phyloP scores from a whole-genome alignment of 2,329 filamentous ascomycete species.

The Colletotrichum camelliae region DNA sequence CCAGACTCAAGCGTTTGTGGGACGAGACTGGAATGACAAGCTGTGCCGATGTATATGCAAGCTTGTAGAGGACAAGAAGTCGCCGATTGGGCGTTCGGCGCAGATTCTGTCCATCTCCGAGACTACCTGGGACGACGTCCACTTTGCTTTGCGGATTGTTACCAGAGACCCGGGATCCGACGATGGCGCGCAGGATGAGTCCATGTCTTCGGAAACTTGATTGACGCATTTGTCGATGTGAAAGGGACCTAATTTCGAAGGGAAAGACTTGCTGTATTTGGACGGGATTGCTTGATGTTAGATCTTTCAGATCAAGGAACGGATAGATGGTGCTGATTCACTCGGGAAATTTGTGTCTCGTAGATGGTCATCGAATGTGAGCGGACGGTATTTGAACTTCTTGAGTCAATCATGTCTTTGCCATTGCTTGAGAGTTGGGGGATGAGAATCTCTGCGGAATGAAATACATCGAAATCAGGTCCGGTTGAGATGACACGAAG shows the following conservation, averaged over 20 bases:
- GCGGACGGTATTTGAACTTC: no score
- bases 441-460: no score
- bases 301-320: fast-evolving
- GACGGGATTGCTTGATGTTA: neutral
- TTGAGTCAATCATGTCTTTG: no score
- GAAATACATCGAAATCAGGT: no score
- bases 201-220: neutral
- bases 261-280: neutral
- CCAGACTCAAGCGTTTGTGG: neutral
- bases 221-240: no score
- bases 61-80: neutral
- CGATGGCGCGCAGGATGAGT: neutral
- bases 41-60: constrained; percentile 21
- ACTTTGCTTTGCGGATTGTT: neutral
- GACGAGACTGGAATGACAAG: neutral
- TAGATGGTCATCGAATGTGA: no score
- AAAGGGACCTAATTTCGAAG: neutral
- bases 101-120: constrained; percentile 13
- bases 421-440: no score
- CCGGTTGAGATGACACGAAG: no score
- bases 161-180: neutral
- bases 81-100: neutral
- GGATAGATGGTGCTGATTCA: neutral
- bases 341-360: no score
- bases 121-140: constrained; percentile 18